phyloP scores from a whole-genome alignment of 2,329 filamentous ascomycete genomes.

The Alternaria rosae region DNA sequence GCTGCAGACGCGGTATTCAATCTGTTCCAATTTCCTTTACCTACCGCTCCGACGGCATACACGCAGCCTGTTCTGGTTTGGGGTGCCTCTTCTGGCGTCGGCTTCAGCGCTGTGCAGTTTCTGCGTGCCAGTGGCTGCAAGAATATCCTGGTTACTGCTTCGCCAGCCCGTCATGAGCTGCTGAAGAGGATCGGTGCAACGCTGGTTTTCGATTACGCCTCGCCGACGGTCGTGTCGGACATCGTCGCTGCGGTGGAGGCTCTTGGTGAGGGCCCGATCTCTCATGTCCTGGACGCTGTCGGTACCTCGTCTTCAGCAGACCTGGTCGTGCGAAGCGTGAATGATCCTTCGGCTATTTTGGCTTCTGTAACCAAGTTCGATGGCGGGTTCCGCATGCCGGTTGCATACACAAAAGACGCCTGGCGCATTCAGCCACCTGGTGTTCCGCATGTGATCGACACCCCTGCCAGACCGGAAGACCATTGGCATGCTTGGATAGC shows the following conservation, averaged over 20 bases:
- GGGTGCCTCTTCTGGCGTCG: constrained; percentile 19
- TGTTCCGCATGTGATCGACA: background rate
- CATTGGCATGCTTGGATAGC: background rate
- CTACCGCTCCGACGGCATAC: constrained; percentile 53
- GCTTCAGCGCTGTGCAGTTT: constrained; percentile 13
- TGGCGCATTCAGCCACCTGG: constrained; percentile 2
- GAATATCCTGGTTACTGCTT: constrained; percentile 19
- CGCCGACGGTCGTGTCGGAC: constrained; percentile 1
- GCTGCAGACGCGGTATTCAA: constrained; percentile 61
- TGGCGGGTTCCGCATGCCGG: background rate
- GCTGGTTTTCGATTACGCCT: constrained; percentile 14
- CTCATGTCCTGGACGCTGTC: constrained; percentile 2
- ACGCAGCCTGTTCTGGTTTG: constrained; percentile 28
- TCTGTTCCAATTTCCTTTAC: constrained; percentile 60
- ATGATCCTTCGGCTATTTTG: background rate
- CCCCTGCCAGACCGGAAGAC: background rate
- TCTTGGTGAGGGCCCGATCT: constrained; percentile 1
- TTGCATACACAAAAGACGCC: background rate
- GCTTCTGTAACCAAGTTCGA: constrained; percentile 5
- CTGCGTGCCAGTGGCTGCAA: constrained; percentile 10
- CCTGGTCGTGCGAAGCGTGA: background rate
- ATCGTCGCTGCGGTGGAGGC: constrained; percentile 10
- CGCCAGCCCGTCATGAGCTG: constrained; percentile 9
- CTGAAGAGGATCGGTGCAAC: constrained; percentile 17
- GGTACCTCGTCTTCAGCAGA: background rate